Base-by-base conservation (phyloP, 441 rosid species). In the Mallotus repandus region DNA sequence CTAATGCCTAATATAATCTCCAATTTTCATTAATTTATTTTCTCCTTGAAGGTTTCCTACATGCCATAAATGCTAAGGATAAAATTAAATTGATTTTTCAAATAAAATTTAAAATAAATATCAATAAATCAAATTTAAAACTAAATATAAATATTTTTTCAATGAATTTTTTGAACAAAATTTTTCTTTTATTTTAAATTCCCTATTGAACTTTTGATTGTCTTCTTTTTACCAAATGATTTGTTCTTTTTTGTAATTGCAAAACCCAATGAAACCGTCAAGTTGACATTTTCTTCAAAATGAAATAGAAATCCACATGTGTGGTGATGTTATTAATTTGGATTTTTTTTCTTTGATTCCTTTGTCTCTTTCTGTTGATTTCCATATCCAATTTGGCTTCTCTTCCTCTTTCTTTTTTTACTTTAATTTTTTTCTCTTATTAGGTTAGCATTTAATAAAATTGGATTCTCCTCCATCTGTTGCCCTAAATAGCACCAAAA, bases 221-320 rank as follows among this genome's bases (percentile, higher is more conserved):
- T 21, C 16, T 4, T 25, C 21, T 41, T 53, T 76, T 63, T 35
- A 69, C 70, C 74, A 66, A 49, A 49, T 46, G 4, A 29, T 48
- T 58, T 66, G 70, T 73, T 29, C 38, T 62, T 12, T 8, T 12
- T 10, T 52, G 7, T 65, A 1, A 63, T 35, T 29, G 45, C 56
- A 66, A 38, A 68, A n/a, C 52, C 57, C 56, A n/a, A 63, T 73
- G 74, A 57, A 73, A 78, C 77, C 77, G 68, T 64, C 77, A 41
- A 2, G 19, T 68, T 63, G 71, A 29, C 67, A 45, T 68, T 73
- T 69, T 62, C 35, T 52, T 53, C 58, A 8, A 43, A 55, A 49
- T 56, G 74, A 49, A 50, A 69, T 25, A 69, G 32, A 64, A 59
- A 38, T 4, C 54, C 76, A 43, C 74, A 74, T 58, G 77, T 60